These are phyloP conservation scores for Apiotrichum gracile DNA, from an alignment of 1,284 basidiomycete genomes.

Conservation along the genomic window DNA sequence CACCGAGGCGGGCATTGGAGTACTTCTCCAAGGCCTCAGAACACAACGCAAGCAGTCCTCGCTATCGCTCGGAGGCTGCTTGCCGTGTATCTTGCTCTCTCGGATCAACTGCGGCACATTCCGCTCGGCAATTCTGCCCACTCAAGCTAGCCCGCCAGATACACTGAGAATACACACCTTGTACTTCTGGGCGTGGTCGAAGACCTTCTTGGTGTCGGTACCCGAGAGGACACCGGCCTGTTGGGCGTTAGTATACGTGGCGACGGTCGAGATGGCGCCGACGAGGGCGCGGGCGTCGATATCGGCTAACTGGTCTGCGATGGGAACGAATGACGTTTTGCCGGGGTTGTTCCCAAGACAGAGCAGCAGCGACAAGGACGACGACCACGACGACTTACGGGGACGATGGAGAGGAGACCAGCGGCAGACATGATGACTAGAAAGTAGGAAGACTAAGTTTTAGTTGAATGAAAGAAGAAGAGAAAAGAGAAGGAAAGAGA, in stretches of 20 bases:
- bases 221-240: constrained; percentile 83
- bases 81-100: neutral
- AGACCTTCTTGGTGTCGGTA: constrained; percentile 72
- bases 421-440: constrained; percentile 19
- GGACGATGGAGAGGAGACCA: constrained; percentile 42
- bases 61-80: neutral
- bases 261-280: neutral
- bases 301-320: neutral
- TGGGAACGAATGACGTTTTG: neutral
- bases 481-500: too few species aligned
- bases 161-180: constrained; percentile 53
- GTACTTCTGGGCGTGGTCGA: constrained; percentile 77
- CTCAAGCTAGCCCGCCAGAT: neutral
- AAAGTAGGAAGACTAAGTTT: neutral
- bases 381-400: constrained; percentile 24
- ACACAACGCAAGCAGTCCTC: neutral
- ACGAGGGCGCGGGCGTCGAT: too few species aligned
- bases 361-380: too few species aligned
- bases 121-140: neutral
- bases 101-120: neutral
- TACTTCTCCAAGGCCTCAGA: neutral
- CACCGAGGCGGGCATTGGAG: neutral
- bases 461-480: neutral
- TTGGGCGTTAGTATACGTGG: neutral
- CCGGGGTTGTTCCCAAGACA: neutral